Evolutionary conservation across 208 protist species (phyloP), one percentile per base, ranked within the genome.

Genomic region (Hexamita inflata): DNA sequence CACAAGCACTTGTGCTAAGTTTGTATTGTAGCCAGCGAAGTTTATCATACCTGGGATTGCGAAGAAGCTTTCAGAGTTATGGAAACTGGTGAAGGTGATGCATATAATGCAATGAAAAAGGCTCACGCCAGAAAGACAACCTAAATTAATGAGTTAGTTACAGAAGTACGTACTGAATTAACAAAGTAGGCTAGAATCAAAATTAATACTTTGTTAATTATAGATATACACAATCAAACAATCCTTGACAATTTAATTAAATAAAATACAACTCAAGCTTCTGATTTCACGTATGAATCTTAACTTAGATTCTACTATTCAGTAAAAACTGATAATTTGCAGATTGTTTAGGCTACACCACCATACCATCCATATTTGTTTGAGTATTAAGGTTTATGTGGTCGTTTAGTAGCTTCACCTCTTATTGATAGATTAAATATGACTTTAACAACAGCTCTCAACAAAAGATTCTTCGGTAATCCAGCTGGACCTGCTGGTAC

Each of bases 381-480:
- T 82, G 94, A 98, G 85, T 98, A 96, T 85, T 96, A 96, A 90
- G 95, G 95, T 38, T 85, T 97, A n/a, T 94, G 94, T 77, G 93
- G 93, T 40, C 87, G 95, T 35, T 90, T 98, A 32, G 94, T 98
- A 68, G 97, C 98, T 81, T 98, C 95, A 9, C 94, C 95, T 58
- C 86, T 98, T 73, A 98, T 93, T 28, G 95, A 98, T 76, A 86
- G 95, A 59, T 97, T 92, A 86, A 96, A 96, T 83, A 96, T 98
- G 90, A 98, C 95, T 49, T 82, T 97, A 40, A 98, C 94, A 30
- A 94, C 91, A 53, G 94, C 94, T 64, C 82, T 97, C 59, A 91
- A 94, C 79, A 85, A 96, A 39, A 89, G 88, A 77, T 85, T 90
- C 58, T 91, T 90, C 53, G 94, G 94, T 59, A 90, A 92, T 0